Evolutionary conservation across 1,284 basidiomycete species (phyloP), one percentile per base, ranked within the genome.

Genomic region (Apiotrichum mycotoxinovorans): DNA sequence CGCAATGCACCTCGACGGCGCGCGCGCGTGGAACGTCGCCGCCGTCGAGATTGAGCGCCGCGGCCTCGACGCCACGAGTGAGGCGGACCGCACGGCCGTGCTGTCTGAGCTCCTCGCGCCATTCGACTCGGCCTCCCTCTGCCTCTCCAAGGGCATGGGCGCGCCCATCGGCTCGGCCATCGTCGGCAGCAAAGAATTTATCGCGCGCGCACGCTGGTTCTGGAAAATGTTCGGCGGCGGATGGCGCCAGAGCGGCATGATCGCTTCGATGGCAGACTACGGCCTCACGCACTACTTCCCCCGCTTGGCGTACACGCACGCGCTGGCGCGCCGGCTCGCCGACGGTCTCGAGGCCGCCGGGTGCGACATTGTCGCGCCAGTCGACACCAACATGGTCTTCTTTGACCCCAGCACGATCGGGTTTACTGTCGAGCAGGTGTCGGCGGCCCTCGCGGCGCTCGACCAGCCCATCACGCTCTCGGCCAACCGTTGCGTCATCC

Each of bases 181-280:
- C 11, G 91, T 93, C 40, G 96, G 96, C 10, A 75, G 85, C 11
- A 83, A 83, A 58, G 83, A 83, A 18, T 89, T 94, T 69, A 92
- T 96, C 71, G 71, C 77, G 15, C 84, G 84, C 60, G 91, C 90
- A 0, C 82, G 86, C 23, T 86, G 88, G 84, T 90, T 97, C 80
- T 83, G 93, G 57, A 98, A 98, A 79, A 81, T 92, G 26, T 95
- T 98, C 68, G 95, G 95, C 34, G 95, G 91, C 30, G 94, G 92
- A 43, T 91, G 96, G 84, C 84, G 96, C n/a, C 91, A 96, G 79
- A 89, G 85, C 12, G 91, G 93, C 53, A 78, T 86, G 42, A 80
- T 98, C 30, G 85, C 87, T 2, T 90, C 86, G 11, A 85, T 86
- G 12, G 93, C 91, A 5, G 88, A 91, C 17, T 93, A 90, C 69